Base-by-base conservation (phyloP, 352 stramenopile genomes). In the Pythium rhizo-oryzae region DNA sequence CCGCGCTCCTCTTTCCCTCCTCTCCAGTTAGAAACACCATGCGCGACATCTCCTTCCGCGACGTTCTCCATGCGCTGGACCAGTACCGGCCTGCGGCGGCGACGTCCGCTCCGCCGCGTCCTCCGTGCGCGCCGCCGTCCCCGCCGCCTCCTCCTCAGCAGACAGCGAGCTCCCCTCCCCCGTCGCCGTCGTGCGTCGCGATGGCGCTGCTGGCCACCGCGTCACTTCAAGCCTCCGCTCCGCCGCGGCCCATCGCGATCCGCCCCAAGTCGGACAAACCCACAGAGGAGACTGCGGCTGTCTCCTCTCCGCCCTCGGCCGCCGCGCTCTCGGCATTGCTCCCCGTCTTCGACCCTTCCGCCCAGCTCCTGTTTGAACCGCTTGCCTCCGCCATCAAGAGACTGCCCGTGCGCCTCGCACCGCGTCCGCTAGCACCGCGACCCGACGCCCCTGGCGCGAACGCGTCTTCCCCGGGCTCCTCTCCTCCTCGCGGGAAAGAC, bases 41-140 rank as follows among this genome's bases (percentile, higher is more conserved):
- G 59, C 49, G 59, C 35, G 59, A 67, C 37, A 67, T 67, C 37
- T 67, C 59, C 21, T 67, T 67, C 59, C 59, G 59, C 50, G 59
- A 67, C 24, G 59, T 67, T 11, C 59, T 67, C 59, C 59, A 67
- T 13, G 50, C 59, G 18, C 59, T 67, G 15, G 50, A 53, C 49
- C 59, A 67, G 59, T 50, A 52, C 35, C 46, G 28, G 7, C 35
- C 16, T n/a, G 5, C 57, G 6, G 21, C 41, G n/a, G 24, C 25
- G 21, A 8, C 41, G 24, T n/a, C 33, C 30, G n/a, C n/a, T n/a
- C n/a, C n/a, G n/a, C 23, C 53, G 6, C 55, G n/a, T 7, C 46
- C 16, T 23, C n/a, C n/a, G n/a, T n/a, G n/a, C n/a, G n/a, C n/a
- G n/a, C n/a, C n/a, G n/a, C n/a, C n/a, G n/a, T 23, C 56, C 43